Base-by-base conservation (phyloP, 2,329 filamentous ascomycete species). In the Didymella pinodella region DNA sequence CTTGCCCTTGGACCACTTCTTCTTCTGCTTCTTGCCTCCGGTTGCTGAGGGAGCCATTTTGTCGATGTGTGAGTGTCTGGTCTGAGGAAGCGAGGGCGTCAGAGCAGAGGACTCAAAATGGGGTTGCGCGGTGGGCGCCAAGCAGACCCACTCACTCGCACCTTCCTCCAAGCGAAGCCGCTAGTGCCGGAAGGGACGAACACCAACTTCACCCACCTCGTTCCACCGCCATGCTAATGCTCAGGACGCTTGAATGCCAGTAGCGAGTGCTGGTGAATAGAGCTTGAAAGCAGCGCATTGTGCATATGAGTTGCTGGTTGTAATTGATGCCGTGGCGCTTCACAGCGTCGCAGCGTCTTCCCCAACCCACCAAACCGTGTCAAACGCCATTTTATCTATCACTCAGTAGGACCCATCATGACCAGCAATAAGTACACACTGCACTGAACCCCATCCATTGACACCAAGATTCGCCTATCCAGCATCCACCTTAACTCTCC, bases 11-110 rank as follows among this genome's bases (percentile, higher is more conserved):
- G 84, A 86, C 88, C 88, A 90, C 87, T 90, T 91, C 88, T 91
- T 90, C 88, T 90, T 91, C 82, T 90, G 87, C 84, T 90, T 90
- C 86, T 90, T 90, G 77, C 85, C 88, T 79, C 88, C 88, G 77
- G 87, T 83, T 78, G 82, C 82, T 81, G 82, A 82, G 74, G 82
- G 82, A 76, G 83, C 57, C 57, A 59, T 59, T 59, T 59, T 59
- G 50, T 59, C 57, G 56, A 47, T 59, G 56, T 59, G 50, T 48
- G 51, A 48, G 48, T 53, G 55, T 51, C 43, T 59, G 56, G 41
- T 41, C 56, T 47, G 50, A 52, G 43, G 38, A 59, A 43, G 20
- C 25, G 38, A 48, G 48, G 40, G 38, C 41, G 32, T 29, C 45
- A n/a, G 41, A 44, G 38, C 38, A 41, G 38, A 12, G 22, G 32